phyloP scores from a whole-genome alignment of 306 rosid species.

The Macrotyloma uniflorum region DNA sequence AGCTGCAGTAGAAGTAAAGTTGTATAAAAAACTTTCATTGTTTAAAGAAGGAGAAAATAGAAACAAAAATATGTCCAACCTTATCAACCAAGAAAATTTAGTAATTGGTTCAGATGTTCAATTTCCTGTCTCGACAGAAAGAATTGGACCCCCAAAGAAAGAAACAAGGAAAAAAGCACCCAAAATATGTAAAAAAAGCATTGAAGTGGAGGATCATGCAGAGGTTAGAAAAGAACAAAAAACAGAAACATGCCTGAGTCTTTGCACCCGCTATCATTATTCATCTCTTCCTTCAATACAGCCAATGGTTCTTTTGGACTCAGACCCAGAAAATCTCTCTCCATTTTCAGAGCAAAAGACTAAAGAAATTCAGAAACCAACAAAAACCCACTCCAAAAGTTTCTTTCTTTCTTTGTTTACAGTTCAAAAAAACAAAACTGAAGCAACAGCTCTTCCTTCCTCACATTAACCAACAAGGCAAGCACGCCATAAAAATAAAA shows the following conservation, averaged over 20 bases:
- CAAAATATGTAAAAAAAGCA: not conserved
- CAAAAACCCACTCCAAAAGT: slow-evolving; percentile 25
- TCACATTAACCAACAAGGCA: slow-evolving; percentile 9
- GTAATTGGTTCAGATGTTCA: not conserved
- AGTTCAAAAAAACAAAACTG: slow-evolving; percentile 3
- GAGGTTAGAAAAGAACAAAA: not conserved
- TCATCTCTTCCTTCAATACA: slow-evolving; percentile 57
- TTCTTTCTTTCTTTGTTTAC: not conserved
- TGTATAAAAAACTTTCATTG: not conserved
- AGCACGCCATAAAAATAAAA: not conserved
- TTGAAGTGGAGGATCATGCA: not conserved
- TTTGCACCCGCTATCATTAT: slow-evolving; percentile 48
- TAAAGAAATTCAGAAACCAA: slow-evolving; percentile 9
- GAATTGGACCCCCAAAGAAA: no score
- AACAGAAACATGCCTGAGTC: slow-evolving; percentile 48
- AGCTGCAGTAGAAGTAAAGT: slow-evolving; percentile 20
- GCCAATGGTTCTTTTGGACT: slow-evolving; percentile 51
- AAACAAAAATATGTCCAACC: not conserved
- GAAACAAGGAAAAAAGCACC: not conserved
- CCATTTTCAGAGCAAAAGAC: slow-evolving; percentile 54
- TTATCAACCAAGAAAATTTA: slow-evolving; percentile 22
- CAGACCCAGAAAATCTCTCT: slow-evolving; percentile 86
- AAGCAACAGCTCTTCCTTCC: slow-evolving; percentile 12
- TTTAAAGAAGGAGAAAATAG: not conserved
- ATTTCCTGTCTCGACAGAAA: slow-evolving; percentile 2